A percentile compares a stretch with the other conserved stretches of the same genome.
Conservation (phyloP, 176 grass and related monocot genomes). For the Metroxylon sagu region DNA sequence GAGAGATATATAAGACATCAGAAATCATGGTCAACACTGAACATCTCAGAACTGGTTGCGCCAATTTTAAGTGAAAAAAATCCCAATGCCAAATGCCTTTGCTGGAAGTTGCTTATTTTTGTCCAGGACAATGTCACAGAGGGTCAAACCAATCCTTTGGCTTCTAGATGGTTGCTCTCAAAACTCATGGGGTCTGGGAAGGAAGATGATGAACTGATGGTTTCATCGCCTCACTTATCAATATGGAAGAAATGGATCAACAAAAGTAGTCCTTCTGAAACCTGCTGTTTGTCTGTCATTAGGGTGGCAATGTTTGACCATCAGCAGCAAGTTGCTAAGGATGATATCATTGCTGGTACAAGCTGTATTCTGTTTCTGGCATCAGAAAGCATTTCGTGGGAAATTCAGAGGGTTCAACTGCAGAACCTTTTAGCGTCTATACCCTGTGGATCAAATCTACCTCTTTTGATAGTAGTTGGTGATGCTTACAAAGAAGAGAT, state of each 20-base stretch:
- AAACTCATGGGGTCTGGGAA: constrained; percentile 58
- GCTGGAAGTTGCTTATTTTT: constrained; percentile 77
- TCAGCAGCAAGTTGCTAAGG: constrained; percentile 37
- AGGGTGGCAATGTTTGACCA: constrained; percentile 27
- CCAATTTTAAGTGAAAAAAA: constrained; percentile 73
- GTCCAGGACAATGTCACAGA: constrained; percentile 29
- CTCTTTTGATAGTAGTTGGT: constrained; percentile 64
- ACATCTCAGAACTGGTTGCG: constrained; percentile 55
- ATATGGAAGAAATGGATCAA: constrained; percentile 56
- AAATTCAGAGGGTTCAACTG: constrained; percentile 50
- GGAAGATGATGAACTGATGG: constrained; percentile 25
- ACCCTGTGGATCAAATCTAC: constrained; percentile 53
- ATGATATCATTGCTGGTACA: constrained; percentile 29
- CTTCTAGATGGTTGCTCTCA: constrained; percentile 69
- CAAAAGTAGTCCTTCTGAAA: not conserved
- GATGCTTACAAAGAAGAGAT: constrained; percentile 45
- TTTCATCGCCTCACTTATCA: constrained; percentile 38
- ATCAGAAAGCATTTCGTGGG: constrained; percentile 68
- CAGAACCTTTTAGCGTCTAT: constrained; percentile 45
- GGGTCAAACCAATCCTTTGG: constrained; percentile 18
- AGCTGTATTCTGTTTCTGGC: constrained; percentile 60
- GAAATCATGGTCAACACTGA: constrained; percentile 60
- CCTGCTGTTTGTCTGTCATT: constrained; percentile 61
- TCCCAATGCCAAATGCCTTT: constrained; percentile 60
- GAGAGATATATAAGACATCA: constrained; percentile 39